Evolutionary conservation across 371 early-diverging fungal genomes (phyloP), one percentile per base, ranked within the genome.

Genomic region (Mucor indicus): DNA sequence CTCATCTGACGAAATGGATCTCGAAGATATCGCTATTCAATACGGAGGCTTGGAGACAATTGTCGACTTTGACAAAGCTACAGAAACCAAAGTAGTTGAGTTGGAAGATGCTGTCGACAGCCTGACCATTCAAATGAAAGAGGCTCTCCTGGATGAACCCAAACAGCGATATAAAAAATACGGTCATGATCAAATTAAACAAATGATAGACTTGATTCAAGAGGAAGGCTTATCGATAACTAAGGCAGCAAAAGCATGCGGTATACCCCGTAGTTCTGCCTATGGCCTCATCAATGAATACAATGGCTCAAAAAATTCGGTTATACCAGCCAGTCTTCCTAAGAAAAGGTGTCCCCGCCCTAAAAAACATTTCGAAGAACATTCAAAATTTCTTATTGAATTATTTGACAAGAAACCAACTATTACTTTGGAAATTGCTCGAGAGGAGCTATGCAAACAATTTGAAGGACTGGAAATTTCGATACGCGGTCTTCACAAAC

Each of bases 381-480:
- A n/a, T n/a, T n/a, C n/a, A n/a, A n/a, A n/a, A n/a, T n/a, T 56
- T 50, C 46, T 56, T 27, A 50, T 53, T 7, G 10, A 40, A 21
- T 22, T 56, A 17, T 48, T 44, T 45, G 48, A 42, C 23, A 17
- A 19, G 6, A 57, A 47, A 15, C 50, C 46, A 42, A 50, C 50
- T 9, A 45, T 20, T 31, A 41, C 31, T 36, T 59, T 40, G 50
- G 15, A 32, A n/a, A 39, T 50, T 20, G 49, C 50, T 50, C 53
- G 37, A 42, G 8, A 21, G 24, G 17, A 48, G 32, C 16, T 53
- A 19, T 37, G 31, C 4, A 32, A 53, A 5, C 44, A 30, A 10
- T 49, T 55, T 44, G 4, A 1, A 21, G 40, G 31, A 12, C 22
- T 40, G n/a, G 42, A n/a, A n/a, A n/a, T 53, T 13, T 46, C 48